Evolutionary conservation across 495 filamentous ascomycete species (phyloP).

Genomic region (Aspergillus panamensis): DNA sequence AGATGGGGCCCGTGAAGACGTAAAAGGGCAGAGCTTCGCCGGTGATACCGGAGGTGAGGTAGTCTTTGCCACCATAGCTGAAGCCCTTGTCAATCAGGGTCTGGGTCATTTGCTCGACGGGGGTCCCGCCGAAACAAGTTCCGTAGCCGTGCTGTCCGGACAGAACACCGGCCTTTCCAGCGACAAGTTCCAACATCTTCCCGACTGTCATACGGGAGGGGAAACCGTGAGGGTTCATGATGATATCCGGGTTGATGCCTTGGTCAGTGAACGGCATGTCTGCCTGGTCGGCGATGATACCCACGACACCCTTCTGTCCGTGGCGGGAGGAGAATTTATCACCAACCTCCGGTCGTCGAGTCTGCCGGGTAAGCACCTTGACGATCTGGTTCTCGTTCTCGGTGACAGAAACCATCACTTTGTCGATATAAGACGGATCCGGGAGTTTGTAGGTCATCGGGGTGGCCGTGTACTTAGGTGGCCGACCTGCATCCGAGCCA

Average conservation of each 20-base stretch:
- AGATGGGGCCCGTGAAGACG: slow-evolving; percentile 97
- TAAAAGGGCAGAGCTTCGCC: slow-evolving; percentile 91
- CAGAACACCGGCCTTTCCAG: slow-evolving; percentile 89
- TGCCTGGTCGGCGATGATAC: slow-evolving; percentile 90
- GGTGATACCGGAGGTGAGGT: slow-evolving; percentile 90
- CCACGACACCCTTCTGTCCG: slow-evolving; percentile 97
- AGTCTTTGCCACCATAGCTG: slow-evolving; percentile 94
- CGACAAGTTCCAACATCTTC: slow-evolving; percentile 92
- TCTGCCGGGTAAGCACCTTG: slow-evolving; percentile 92
- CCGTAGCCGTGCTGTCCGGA: slow-evolving; percentile 81
- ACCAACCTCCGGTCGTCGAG: slow-evolving; percentile 86
- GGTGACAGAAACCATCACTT: slow-evolving; percentile 85
- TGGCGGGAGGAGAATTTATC: slow-evolving; percentile 99
- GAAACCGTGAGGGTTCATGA: slow-evolving; percentile 99
- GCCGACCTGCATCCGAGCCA: slow-evolving; percentile 57
- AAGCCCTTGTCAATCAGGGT: slow-evolving; percentile 84
- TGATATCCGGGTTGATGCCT: slow-evolving; percentile 91
- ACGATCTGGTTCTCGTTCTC: slow-evolving; percentile 75
- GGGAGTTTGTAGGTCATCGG: slow-evolving; percentile 78
- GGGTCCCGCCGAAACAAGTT: slow-evolving; percentile 91
- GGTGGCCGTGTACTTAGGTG: slow-evolving; percentile 59
- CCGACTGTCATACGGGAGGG: slow-evolving; percentile 99
- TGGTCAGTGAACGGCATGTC: slow-evolving; percentile 95
- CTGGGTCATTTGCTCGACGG: slow-evolving; percentile 84
- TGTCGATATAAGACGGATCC: slow-evolving; percentile 86